These are phyloP conservation scores for carrot (Daucus carota) DNA, from an alignment of 129 eudicot species.

Conservation along the genomic window DNA sequence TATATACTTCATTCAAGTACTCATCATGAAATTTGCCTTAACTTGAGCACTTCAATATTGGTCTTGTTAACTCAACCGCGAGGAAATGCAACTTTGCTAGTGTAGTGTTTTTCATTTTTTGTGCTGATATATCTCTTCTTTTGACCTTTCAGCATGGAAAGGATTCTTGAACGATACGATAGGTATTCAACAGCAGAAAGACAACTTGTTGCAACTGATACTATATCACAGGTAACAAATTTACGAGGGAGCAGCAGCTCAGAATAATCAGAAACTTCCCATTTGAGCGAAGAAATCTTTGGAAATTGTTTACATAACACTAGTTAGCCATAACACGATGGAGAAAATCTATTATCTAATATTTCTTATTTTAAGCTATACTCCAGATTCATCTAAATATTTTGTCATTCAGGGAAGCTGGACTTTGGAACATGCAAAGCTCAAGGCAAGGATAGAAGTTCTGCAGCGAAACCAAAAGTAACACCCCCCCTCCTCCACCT, in stretches of 20 bases:
- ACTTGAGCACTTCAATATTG: not conserved
- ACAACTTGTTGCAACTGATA: slow-evolving; percentile 38
- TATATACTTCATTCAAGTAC: too few relatives aligned
- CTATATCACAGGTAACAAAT: slow-evolving; percentile 35
- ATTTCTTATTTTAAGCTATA: too few relatives aligned
- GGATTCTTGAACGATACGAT: slow-evolving; percentile 72
- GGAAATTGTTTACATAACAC: too few relatives aligned
- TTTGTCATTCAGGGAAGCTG: slow-evolving; percentile 45
- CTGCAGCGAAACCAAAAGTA: slow-evolving; percentile 63
- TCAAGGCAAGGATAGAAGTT: slow-evolving; percentile 64
- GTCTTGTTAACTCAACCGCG: not conserved
- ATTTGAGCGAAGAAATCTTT: too few relatives aligned
- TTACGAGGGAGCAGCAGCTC: not conserved
- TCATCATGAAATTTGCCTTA: too few relatives aligned
- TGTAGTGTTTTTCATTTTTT: not conserved
- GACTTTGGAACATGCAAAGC: slow-evolving; percentile 63
- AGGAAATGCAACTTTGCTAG: not conserved
- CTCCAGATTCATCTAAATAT: not conserved
- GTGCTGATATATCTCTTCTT: too few relatives aligned
- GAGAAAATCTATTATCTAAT: not conserved
- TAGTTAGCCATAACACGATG: too few relatives aligned
- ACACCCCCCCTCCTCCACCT: not conserved
- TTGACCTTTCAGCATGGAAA: slow-evolving; percentile 52
- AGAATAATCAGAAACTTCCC: not conserved
- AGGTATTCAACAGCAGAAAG: slow-evolving; percentile 62